Conservation (phyloP, 306 rosid genomes). For the Canavalia gladiata region DNA sequence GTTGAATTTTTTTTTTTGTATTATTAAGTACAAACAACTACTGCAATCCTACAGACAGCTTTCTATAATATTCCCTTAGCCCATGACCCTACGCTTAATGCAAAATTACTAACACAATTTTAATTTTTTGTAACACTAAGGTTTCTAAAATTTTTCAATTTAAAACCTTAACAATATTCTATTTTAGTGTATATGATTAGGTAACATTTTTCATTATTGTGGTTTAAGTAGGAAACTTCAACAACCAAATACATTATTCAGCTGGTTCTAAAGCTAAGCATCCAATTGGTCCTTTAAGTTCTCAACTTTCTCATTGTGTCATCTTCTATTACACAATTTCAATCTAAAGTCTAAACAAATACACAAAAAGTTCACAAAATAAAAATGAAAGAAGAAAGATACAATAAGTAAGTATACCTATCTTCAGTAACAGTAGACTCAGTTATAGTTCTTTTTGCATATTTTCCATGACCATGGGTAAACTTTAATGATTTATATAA, state of each 20-base stretch:
- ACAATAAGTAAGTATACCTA: slow-evolving; percentile 62
- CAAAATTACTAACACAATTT: too few species aligned
- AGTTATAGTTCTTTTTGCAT: slow-evolving; percentile 67
- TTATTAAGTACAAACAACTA: too few species aligned
- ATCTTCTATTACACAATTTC: slow-evolving; percentile 25
- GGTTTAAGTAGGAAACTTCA: slow-evolving; percentile 73
- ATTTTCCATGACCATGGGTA: slow-evolving; percentile 98
- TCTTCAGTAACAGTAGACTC: slow-evolving; percentile 89
- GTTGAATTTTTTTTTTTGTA: too few species aligned
- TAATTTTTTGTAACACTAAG: too few species aligned
- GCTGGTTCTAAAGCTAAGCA: slow-evolving; percentile 22
- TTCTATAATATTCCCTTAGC: too few species aligned
- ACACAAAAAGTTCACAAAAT: background rate
- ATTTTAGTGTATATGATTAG: background rate
- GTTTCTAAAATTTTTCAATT: too few species aligned
- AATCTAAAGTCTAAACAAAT: slow-evolving; percentile 1
- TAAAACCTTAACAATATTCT: too few species aligned
- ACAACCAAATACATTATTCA: slow-evolving; percentile 89
- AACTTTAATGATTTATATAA: slow-evolving; percentile 92
- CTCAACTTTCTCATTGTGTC: slow-evolving; percentile 16
- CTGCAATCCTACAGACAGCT: too few species aligned
- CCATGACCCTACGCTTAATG: too few species aligned
- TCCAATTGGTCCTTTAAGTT: background rate
- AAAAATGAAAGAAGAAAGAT: slow-evolving; percentile 13
- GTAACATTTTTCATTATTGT: background rate